Base-by-base conservation (phyloP, 1,139 yeast species). In the Zhuliangozyma blackwelliae region DNA sequence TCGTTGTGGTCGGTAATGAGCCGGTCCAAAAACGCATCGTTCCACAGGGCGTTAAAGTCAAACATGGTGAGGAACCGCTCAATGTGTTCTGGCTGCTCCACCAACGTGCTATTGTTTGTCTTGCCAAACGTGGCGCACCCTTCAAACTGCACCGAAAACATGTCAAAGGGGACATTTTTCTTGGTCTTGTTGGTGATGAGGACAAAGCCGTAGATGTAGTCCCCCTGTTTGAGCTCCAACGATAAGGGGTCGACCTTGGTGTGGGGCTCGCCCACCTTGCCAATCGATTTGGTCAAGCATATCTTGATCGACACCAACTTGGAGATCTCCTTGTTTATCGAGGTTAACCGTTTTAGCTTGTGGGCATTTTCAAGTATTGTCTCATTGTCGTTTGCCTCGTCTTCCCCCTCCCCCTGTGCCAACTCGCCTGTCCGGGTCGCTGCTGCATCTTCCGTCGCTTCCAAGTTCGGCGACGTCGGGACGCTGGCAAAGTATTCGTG, bases 21-120 rank as follows among this genome's bases (percentile, higher is more conserved):
- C 25, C 65, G 40, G 41, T 65, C 69, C 25, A 64, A 51, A 36
- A 47, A 51, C 0, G 61, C 71, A 40, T 65, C 72, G 39, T 61
- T 64, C 70, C 71, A 67, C 28, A 66, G 62, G 5, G 72, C 73
- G 39, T 58, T 59, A 47, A 65, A 65, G 45, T 66, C 72, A 44
- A 66, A 65, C 72, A 66, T 65, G 35, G 57, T 62, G 19, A 65
- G 49, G 39, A 66, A 64, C 34, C 45, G 34, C 13, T 33, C 36
- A 16, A 44, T 40, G 23, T 40, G 40, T 6, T 39, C 28, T 2
- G 46, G 43, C 20, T 39, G 45, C 31, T 43, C 45, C 9, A 44
- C 45, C 11, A 45, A 29, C 5, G 46, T 29, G n/a, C 36, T 41
- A 22, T 36, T 40, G 21, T 38, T 41, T 7, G 44, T 39, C 28